Percentiles rank a stretch among this genome's conserved stretches.
Conservation (phyloP, 2,329 filamentous ascomycete genomes). For the Blastomyces emzantsi region DNA sequence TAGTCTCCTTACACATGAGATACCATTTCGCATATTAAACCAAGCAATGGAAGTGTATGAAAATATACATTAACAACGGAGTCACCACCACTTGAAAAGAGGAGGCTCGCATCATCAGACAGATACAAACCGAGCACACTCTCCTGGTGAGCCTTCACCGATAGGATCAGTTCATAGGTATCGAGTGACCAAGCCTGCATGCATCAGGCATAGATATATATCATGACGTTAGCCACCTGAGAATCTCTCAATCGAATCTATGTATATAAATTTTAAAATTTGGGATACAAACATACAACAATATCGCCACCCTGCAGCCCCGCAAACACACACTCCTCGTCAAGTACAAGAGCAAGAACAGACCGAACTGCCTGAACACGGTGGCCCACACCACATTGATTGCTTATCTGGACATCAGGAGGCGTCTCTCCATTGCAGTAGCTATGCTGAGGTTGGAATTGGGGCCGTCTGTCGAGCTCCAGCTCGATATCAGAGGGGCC, state of each 20-base stretch:
- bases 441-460: constrained; percentile 15
- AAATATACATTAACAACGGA: constrained; percentile 69
- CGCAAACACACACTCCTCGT: constrained; percentile 73
- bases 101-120: constrained; percentile 61
- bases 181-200: constrained; percentile 68
- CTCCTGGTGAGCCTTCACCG: constrained; percentile 81
- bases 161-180: constrained; percentile 70
- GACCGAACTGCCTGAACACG: constrained; percentile 35
- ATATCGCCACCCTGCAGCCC: constrained; percentile 93
- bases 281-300: constrained; percentile 42
- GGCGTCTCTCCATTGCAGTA: constrained; percentile 5
- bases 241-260: constrained; percentile 12
- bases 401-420: constrained; percentile 18
- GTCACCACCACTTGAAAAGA: constrained; percentile 91
- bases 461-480: constrained; percentile 10
- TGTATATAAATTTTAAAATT: constrained; percentile 6
- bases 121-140: constrained; percentile 81
- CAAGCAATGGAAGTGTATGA: neutral
- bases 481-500: constrained; percentile 27
- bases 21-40: neutral
- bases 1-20: constrained; percentile 10
- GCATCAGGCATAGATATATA: neutral
- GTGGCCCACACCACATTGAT: constrained; percentile 35
- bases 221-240: constrained; percentile 1
- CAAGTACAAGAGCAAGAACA: constrained; percentile 67